phyloP scores from a whole-genome alignment of 2,329 filamentous ascomycete genomes.

The Dactylellina leptospora region DNA sequence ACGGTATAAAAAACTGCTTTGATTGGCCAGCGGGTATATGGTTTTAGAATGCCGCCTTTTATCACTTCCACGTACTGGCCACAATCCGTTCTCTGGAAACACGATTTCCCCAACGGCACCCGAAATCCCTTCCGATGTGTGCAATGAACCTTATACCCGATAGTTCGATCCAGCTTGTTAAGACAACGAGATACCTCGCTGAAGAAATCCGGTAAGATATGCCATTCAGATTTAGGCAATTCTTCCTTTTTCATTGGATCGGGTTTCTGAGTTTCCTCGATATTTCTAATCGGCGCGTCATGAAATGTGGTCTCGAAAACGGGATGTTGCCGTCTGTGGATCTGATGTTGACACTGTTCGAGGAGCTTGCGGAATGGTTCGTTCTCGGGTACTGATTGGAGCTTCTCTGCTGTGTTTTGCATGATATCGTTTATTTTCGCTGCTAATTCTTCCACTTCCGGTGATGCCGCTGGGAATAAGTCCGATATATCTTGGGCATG shows the following conservation, averaged over 20 bases:
- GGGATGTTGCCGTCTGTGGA: constrained; percentile 20
- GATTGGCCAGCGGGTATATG: constrained; percentile 44
- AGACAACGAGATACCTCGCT: constrained; percentile 41
- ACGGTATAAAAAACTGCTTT: constrained; percentile 45
- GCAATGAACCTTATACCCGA: constrained; percentile 44
- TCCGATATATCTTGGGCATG: constrained; percentile 30
- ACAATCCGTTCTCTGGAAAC: constrained; percentile 42
- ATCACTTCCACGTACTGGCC: constrained; percentile 45
- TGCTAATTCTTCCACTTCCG: constrained; percentile 32
- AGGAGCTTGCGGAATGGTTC: constrained; percentile 34
- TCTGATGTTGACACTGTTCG: constrained; percentile 31
- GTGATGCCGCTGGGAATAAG: constrained; percentile 12
- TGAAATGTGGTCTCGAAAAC: constrained; percentile 23
- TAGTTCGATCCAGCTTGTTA: constrained; percentile 32
- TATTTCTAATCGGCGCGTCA: neutral
- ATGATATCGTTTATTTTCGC: constrained; percentile 27
- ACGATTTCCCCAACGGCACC: constrained; percentile 32
- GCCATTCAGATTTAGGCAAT: constrained; percentile 24
- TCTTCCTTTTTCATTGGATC: constrained; percentile 19
- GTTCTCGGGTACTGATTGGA: constrained; percentile 7
- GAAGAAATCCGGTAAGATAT: constrained; percentile 45
- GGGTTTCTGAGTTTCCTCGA: neutral
- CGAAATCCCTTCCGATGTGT: constrained; percentile 41
- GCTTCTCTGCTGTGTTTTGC: constrained; percentile 35
- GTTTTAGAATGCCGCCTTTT: constrained; percentile 26